These are phyloP conservation scores for Rozella allomycis DNA, from an alignment of 371 early-diverging fungal species.

Conservation along the genomic window DNA sequence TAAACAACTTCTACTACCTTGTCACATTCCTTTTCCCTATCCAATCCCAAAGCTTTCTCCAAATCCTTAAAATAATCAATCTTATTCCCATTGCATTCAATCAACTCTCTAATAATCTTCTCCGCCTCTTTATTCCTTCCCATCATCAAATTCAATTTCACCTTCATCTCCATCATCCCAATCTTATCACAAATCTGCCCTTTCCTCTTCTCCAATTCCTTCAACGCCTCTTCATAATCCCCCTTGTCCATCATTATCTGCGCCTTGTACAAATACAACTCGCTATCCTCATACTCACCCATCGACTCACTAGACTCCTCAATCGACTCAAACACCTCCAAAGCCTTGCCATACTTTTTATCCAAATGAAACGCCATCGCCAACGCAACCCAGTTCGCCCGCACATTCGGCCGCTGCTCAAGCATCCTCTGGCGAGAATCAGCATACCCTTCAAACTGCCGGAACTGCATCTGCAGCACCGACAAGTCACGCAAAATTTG, in stretches of 20 bases:
- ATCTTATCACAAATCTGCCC: not conserved
- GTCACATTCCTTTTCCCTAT: slow-evolving; percentile 2
- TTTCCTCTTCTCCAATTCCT: slow-evolving; percentile 1
- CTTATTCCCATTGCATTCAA: slow-evolving; percentile 60
- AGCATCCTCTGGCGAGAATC: slow-evolving; percentile 29
- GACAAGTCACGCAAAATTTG: slow-evolving; percentile 75
- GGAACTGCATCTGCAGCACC: slow-evolving; percentile 62
- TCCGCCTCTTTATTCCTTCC: slow-evolving; percentile 48
- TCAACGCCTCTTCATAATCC: slow-evolving; percentile 35
- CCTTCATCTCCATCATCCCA: slow-evolving; percentile 24
- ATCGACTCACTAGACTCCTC: slow-evolving; percentile 34
- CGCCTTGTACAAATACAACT: slow-evolving; percentile 51
- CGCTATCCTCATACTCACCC: slow-evolving; percentile 45
- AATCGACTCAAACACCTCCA: slow-evolving; percentile 41
- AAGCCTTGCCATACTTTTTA: slow-evolving; percentile 44
- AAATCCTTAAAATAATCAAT: slow-evolving; percentile 42
- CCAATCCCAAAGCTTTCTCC: slow-evolving; percentile 22
- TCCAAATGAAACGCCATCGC: slow-evolving; percentile 65
- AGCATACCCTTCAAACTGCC: slow-evolving; percentile 59
- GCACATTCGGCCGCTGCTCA: slow-evolving; percentile 38
- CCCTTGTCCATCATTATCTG: slow-evolving; percentile 45
- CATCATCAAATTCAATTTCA: too few relatives aligned
- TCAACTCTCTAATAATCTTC: slow-evolving; percentile 38
- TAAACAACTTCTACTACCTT: too few relatives aligned
- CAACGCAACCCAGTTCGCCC: slow-evolving; percentile 60